These are phyloP conservation scores for Tricholoma sp. DNA, from an alignment of 768 basidiomycete genomes.

Conservation along the genomic window DNA sequence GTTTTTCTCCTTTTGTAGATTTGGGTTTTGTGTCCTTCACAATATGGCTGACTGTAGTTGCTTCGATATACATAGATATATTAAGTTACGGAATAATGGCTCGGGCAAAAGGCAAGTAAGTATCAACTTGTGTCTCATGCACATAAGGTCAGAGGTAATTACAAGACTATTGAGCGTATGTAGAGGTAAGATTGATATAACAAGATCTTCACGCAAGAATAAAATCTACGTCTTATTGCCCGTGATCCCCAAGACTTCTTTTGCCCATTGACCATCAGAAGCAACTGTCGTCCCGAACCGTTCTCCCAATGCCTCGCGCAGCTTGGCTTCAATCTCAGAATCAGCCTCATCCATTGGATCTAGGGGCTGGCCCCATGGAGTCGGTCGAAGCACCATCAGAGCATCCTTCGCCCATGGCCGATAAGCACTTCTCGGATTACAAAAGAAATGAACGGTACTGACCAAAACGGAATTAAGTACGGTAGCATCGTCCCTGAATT, in stretches of 20 bases:
- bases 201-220: too few relatives aligned
- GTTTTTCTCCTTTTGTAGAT: background rate
- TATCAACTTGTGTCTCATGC: too few relatives aligned
- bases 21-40: background rate
- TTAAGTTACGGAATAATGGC: too few relatives aligned
- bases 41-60: too few relatives aligned
- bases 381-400: slow-evolving; percentile 50
- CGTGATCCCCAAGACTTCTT: slow-evolving; percentile 43
- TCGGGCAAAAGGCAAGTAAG: too few relatives aligned
- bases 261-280: slow-evolving; percentile 62
- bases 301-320: slow-evolving; percentile 54
- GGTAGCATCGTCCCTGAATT: background rate
- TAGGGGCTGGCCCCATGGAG: slow-evolving; percentile 52
- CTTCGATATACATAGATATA: too few relatives aligned
- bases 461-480: slow-evolving; percentile 57
- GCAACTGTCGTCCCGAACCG: slow-evolving; percentile 55
- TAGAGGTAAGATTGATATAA: too few relatives aligned
- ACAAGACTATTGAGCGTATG: too few relatives aligned
- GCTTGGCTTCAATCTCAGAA: slow-evolving; percentile 34
- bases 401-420: slow-evolving; percentile 42
- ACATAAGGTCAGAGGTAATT: too few relatives aligned
- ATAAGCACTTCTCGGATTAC: background rate
- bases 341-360: slow-evolving; percentile 47
- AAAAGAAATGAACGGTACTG: background rate
- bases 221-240: background rate